These are phyloP conservation scores for Dipteronia sinensis DNA, from an alignment of 345 rosid species.

Conservation along the genomic window DNA sequence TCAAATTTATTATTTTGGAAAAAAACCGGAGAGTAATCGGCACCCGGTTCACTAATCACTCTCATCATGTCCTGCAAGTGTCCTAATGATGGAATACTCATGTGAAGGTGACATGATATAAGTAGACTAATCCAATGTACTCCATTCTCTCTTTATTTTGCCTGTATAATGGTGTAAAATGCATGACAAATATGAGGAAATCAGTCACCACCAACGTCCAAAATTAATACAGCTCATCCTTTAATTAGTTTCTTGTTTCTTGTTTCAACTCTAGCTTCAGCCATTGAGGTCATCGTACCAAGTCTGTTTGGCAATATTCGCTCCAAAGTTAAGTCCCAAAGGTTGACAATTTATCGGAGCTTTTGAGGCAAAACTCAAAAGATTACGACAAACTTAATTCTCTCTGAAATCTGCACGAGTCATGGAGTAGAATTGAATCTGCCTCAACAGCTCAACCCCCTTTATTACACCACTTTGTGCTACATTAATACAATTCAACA, in stretches of 20 bases:
- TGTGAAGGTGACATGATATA: too few species aligned
- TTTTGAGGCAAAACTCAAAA: not conserved
- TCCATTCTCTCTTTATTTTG: not conserved
- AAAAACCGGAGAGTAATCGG: too few species aligned
- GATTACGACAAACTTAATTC: not conserved
- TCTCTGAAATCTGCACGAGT: not conserved
- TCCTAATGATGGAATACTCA: too few species aligned
- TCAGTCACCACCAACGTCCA: not conserved
- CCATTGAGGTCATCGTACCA: not conserved
- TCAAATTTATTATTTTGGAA: too few species aligned
- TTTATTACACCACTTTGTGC: not conserved
- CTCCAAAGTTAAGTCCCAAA: not conserved
- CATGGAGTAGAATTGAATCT: not conserved
- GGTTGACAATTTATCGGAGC: not conserved
- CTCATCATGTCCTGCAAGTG: too few species aligned
- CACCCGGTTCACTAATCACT: too few species aligned
- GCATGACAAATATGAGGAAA: not conserved
- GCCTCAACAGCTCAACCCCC: not conserved
- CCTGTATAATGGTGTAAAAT: too few species aligned
- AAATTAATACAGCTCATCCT: not conserved
- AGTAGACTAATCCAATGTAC: too few species aligned
- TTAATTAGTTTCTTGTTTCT: not conserved
- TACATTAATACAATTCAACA: not conserved
- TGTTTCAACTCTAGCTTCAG: not conserved
- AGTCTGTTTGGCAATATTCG: not conserved